These are phyloP conservation scores for Vairimorpha ceranae DNA, from an alignment of 371 early-diverging fungal genomes.

Conservation along the genomic window DNA sequence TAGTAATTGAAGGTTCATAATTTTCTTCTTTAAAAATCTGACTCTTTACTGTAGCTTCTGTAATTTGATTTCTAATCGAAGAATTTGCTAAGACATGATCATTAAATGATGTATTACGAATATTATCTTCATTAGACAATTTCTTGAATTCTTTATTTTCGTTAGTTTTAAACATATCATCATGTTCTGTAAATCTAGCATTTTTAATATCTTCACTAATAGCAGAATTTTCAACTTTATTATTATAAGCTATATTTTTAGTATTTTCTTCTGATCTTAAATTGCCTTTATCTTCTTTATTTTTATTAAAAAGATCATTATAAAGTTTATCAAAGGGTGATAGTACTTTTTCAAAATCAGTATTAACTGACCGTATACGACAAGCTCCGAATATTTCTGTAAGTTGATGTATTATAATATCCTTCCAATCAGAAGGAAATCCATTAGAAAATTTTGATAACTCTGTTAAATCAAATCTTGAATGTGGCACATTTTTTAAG, in stretches of 20 bases:
- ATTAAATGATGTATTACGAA: too few species aligned
- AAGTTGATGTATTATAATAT: background rate
- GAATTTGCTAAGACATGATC: too few species aligned
- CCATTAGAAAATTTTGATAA: background rate
- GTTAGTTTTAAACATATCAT: background rate
- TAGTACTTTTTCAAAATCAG: background rate
- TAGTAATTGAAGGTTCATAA: too few species aligned
- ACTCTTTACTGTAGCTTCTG: background rate
- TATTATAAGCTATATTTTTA: background rate
- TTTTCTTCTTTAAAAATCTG: background rate
- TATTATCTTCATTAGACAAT: too few species aligned
- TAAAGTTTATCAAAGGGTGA: background rate
- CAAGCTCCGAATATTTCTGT: background rate
- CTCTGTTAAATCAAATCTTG: background rate
- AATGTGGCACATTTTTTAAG: background rate
- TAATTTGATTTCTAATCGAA: background rate
- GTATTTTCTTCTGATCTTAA: background rate
- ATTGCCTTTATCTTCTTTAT: background rate
- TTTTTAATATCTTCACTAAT: background rate
- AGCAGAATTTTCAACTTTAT: too few species aligned
- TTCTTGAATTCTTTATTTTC: too few species aligned
- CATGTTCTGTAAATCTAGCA: background rate
- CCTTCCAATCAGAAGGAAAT: slow-evolving; percentile 2
- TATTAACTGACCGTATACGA: background rate
- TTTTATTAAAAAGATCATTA: background rate